Evolutionary conservation across 1,139 yeast species (phyloP).

Genomic region (Geotrichum australiense): DNA sequence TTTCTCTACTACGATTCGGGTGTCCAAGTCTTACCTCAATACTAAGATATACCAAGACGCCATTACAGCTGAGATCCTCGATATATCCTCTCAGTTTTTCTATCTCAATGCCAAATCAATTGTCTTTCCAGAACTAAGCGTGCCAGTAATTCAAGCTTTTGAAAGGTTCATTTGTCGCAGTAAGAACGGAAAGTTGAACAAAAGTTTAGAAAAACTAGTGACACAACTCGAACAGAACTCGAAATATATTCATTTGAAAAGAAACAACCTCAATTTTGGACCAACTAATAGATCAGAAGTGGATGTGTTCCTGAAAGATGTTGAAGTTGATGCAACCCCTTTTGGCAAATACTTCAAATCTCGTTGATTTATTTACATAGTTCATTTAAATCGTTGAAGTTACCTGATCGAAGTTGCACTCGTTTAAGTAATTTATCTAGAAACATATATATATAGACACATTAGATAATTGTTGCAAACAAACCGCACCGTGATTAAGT

Average conservation of each 20-base stretch:
- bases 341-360: constrained; percentile 84
- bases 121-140: constrained; percentile 90
- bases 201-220: constrained; percentile 64
- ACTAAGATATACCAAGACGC: constrained; percentile 88
- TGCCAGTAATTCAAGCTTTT: constrained; percentile 74
- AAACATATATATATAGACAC: no score
- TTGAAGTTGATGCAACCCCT: constrained; percentile 68
- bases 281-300: constrained; percentile 79
- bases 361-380: no score
- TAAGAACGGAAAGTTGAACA: constrained; percentile 61
- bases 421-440: no score
- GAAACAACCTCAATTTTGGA: constrained; percentile 65
- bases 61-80: constrained; percentile 76
- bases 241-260: constrained; percentile 55
- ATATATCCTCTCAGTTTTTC: constrained; percentile 72
- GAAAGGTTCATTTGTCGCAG: constrained; percentile 75
- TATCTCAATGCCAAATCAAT: constrained; percentile 74
- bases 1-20: constrained; percentile 79
- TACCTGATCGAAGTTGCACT: no score
- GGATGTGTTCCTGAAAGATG: constrained; percentile 56
- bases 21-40: constrained; percentile 73
- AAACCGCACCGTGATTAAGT: no score
- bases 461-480: no score
- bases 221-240: constrained; percentile 78
- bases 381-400: no score